Base-by-base conservation (phyloP, 2,329 filamentous ascomycete species). In the Paecilomyces formosus region DNA sequence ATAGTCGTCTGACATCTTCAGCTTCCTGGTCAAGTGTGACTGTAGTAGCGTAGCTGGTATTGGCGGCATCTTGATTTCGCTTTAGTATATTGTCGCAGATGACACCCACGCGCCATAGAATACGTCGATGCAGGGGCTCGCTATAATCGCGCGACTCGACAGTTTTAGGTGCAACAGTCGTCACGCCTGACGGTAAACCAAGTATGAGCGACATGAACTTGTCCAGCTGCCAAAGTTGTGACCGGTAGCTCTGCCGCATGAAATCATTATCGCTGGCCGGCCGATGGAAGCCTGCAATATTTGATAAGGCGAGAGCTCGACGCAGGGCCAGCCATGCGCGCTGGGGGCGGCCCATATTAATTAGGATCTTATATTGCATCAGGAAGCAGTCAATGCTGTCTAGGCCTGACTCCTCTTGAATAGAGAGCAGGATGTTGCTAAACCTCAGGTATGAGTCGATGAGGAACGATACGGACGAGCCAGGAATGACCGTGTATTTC, bases 321-420 rank as follows among this genome's bases (percentile, higher is more conserved):
- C 54, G 30, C 13, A 15, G 21, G 21, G 54, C 13, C 12, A 56
- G 33, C 54, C 54, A 56, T 11, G 33, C 54, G 24, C 33, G n/a
- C 22, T 18, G 30, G 18, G 54, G 54, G 24, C 50, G 39, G 3
- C 54, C 54, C 54, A 56, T 56, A 21, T 56, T 56, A 13, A 56
- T 50, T 15, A 15, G 50, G 11, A 21, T 12, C 28, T 56, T 56
- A 45, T n/a, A 13, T 7, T 45, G 33, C 30, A 56, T 21, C 12
- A n/a, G n/a, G n/a, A n/a, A n/a, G n/a, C n/a, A n/a, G 45, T 15
- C 11, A 50, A 22, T 13, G 31, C 35, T 56, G 39, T 35, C n/a
- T 45, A 50, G 33, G 21, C 21, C 33, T 45, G 21, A 45, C 28
- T 15, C 15, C n/a, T 56, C 26, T 24, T 45, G n/a, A 22, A 31